Conservation (phyloP, 805 yeast genomes). For the Saccharomycopsis sp. region DNA sequence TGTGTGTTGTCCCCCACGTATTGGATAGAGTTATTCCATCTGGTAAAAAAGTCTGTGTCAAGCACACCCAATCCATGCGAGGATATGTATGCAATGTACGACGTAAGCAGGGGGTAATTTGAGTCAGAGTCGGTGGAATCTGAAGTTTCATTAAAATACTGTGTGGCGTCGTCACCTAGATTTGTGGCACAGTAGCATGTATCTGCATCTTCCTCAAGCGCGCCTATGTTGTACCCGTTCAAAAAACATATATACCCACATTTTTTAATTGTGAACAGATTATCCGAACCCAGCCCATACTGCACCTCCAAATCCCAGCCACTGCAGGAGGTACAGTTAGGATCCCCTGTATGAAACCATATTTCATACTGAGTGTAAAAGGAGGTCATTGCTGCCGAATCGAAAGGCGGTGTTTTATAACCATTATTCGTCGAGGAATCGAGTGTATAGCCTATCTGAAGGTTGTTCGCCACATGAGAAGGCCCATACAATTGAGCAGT, state of each 20-base stretch:
- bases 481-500: background rate
- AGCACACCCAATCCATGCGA: background rate
- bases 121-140: background rate
- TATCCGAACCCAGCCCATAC: background rate
- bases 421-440: background rate
- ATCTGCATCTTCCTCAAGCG: background rate
- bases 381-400: background rate
- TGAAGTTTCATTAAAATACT: background rate
- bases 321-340: background rate
- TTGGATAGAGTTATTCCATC: background rate
- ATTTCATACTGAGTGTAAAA: background rate
- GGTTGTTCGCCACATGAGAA: background rate
- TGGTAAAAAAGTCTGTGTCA: background rate
- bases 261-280: background rate
- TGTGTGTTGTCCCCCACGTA: background rate
- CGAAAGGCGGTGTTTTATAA: background rate
- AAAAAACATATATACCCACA: background rate
- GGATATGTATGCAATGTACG: background rate
- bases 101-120: background rate
- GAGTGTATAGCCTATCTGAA: background rate
- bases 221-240: background rate
- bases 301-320: background rate
- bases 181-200: background rate
- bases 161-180: background rate
- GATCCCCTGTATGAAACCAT: background rate